Evolutionary conservation across 768 basidiomycete genomes (phyloP), one percentile per base, ranked within the genome.

Genomic region (Leccinum variicolor): DNA sequence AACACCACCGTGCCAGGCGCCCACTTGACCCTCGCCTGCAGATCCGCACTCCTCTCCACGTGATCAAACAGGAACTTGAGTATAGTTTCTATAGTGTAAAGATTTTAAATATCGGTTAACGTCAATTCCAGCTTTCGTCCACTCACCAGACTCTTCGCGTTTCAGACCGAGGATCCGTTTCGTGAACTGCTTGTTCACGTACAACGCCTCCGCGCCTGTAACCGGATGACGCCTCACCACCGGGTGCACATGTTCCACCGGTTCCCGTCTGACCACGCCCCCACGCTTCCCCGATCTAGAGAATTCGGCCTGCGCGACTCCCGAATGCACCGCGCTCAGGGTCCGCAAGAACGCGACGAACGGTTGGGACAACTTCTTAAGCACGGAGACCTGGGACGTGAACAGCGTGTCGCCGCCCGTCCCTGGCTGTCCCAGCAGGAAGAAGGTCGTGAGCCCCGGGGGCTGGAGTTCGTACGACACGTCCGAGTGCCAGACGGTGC

Each of bases 401-500:
- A 89, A 90, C 33, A 88, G 73, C 0, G 88, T 90, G 69, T 90
- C 89, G 7, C 87, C 87, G 26, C 88, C 86, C 6, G 81, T 82
- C 33, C 74, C 72, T 55, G 92, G 80, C 59, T 84, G 76, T 31
- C 85, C 71, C 68, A 93, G 76, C 47, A 95, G 78, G 81, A 90
- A 93, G 68, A 94, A 86, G 3, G 90, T 89, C 4, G 92, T 94
- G 29, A 92, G 70, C 21, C 90, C 92, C 4, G 90, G 91, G 21
- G 92, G 92, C 69, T 94, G 92, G n/a, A 84, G 78, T 72, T 94
- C 92, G 69, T 93, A 93, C 0, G 86, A 86, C 39, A 89, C 89
- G 34, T 81, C 74, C 4, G 87, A 85, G 70, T 93, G 90, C 92
- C 90, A 94, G 57, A 81, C 70, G 2, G 82, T 85, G n/a, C 74